These are phyloP conservation scores for Fusarium citri DNA, from an alignment of 2,329 filamentous ascomycete genomes.

Conservation along the genomic window DNA sequence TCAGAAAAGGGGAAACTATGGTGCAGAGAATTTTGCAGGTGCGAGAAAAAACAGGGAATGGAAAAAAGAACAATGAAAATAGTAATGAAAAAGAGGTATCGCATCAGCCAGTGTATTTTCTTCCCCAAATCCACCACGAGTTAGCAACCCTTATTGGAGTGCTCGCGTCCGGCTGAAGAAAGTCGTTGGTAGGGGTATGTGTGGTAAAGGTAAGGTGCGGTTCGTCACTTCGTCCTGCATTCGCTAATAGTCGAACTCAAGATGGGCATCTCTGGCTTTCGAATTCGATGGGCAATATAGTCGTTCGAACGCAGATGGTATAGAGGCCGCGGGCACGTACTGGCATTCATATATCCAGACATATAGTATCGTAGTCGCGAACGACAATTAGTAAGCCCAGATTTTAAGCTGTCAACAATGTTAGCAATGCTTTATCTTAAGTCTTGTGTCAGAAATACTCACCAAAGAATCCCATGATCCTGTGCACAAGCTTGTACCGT, in stretches of 20 bases:
- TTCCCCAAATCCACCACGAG: conserved; percentile 41
- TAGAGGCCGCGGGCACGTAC: conserved; percentile 43
- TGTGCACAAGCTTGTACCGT: conserved; percentile 98
- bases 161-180: conserved; percentile 40
- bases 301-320: conserved; percentile 49
- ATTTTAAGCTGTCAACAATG: conserved; percentile 80
- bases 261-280: conserved; percentile 47
- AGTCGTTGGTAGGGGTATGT: conserved; percentile 48
- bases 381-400: conserved; percentile 77
- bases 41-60: conserved; percentile 42
- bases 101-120: conserved; percentile 48
- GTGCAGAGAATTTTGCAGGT: conserved; percentile 51
- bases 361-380: conserved; percentile 43
- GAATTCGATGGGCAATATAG: conserved; percentile 47
- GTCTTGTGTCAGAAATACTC: conserved; percentile 56
- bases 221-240: conserved; percentile 57
- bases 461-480: conserved; percentile 99
- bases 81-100: conserved; percentile 51
- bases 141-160: conserved; percentile 41
- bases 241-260: conserved; percentile 52
- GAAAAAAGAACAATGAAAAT: conserved; percentile 40
- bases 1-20: conserved; percentile 49
- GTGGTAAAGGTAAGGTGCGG: conserved; percentile 49
- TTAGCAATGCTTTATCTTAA: conserved; percentile 14
- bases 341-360: conserved; percentile 48